A percentile compares a stretch with the other conserved stretches of the same genome.
These are phyloP conservation scores for Solanum lycopersicoides DNA, from an alignment of 257 asterid genomes.

Conservation along the genomic window DNA sequence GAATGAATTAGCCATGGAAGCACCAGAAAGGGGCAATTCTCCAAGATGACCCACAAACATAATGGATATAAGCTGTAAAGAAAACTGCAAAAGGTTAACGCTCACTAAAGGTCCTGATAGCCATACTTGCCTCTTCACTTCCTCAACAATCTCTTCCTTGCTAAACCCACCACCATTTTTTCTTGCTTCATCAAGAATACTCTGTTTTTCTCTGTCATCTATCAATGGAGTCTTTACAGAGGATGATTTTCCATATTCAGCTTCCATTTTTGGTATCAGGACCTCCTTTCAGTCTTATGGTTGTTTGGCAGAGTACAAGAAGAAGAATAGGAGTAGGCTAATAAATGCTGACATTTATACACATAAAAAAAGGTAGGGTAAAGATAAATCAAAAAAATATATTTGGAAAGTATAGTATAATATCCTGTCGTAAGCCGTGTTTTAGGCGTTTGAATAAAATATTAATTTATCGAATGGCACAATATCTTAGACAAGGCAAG, in stretches of 20 bases:
- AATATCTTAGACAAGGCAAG: background rate
- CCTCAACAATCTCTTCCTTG: conserved; percentile 34
- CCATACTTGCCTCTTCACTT: conserved; percentile 61
- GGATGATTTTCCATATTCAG: background rate
- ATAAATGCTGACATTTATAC: background rate
- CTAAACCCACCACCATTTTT: background rate
- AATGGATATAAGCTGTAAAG: conserved; percentile 59
- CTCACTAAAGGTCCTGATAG: conserved; percentile 65
- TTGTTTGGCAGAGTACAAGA: background rate
- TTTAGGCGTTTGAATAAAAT: background rate
- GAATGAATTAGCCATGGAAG: conserved; percentile 84
- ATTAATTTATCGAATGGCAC: background rate
- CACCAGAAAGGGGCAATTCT: conserved; percentile 53
- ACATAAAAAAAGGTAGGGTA: background rate
- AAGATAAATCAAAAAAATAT: background rate
- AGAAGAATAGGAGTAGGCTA: background rate
- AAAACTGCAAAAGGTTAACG: conserved; percentile 47
- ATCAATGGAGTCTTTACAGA: background rate
- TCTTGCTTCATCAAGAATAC: background rate
- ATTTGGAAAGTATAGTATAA: background rate
- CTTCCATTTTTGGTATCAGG: background rate
- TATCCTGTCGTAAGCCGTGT: background rate
- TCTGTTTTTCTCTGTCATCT: background rate
- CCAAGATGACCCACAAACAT: conserved; percentile 95
- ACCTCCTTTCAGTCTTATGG: background rate